Evolutionary conservation across 805 yeast species (phyloP), one percentile per base, ranked within the genome.

Genomic region (Yamadazyma nakazawae): DNA sequence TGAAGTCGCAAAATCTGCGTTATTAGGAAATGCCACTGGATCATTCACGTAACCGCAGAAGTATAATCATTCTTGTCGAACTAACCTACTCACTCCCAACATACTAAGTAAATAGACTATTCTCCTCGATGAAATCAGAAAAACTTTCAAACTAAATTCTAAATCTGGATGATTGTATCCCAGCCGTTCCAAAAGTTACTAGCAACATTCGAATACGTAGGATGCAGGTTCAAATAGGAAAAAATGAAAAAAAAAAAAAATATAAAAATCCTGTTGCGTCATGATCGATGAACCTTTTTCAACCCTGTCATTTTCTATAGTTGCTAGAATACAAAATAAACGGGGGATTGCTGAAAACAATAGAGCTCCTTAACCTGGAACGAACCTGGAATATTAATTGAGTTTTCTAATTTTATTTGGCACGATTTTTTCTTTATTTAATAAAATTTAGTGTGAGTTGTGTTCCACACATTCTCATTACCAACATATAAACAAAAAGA

Each of bases 401-500:
- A n/a, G 19, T n/a, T 34, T n/a, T 16, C 5, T 9, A 34, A n/a
- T 5, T 7, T n/a, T 34, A 28, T 11, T 13, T 13, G n/a, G 32
- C 4, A 11, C 11, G 9, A 13, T 28, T 28, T 28, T 28, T 28
- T 11, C 9, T 5, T 28, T 28, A n/a, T n/a, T 28, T 12, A 12
- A 12, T 5, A 28, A 28, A 11, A 11, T 28, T 11, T 26, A 26
- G 7, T 32, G 40, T 37, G 13, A 21, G 7, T 37, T 26, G 42
- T 14, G 35, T 17, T 6, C 28, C 16, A 25, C 42, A 40, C 42
- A 40, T 13, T 31, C 36, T 40, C 36, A 19, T 31, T 40, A 16
- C 42, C 28, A 31, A 40, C 28, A 31, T 31, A 40, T 30, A 30
- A 40, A 40, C 42, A 40, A 21, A 40, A 40, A 36, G 39, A 34